Conservation (phyloP, 2,329 filamentous ascomycete genomes). For the Sarocladium oryzae region DNA sequence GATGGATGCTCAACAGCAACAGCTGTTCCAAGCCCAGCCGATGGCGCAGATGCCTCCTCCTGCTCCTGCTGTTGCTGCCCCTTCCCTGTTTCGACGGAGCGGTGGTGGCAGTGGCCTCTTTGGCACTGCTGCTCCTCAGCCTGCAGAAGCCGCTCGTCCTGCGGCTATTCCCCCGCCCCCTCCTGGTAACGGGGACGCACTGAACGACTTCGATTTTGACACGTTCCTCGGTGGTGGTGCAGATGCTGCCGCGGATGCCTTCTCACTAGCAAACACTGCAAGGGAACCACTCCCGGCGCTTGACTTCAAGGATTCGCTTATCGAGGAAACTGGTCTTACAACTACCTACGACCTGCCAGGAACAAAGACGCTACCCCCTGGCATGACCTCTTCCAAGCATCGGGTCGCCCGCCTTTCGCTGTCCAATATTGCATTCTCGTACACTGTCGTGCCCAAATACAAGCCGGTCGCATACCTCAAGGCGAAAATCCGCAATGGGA, state of each 20-base stretch:
- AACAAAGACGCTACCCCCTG: conserved; percentile 48
- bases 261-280: not conserved
- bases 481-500: conserved; percentile 49
- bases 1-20: no score
- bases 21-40: not conserved
- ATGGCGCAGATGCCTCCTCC: not conserved
- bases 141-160: not conserved
- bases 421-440: conserved; percentile 43
- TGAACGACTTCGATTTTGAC: not conserved
- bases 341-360: conserved; percentile 56
- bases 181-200: not conserved
- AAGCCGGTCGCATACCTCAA: conserved; percentile 53
- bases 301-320: conserved; percentile 39
- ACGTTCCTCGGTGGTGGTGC: not conserved
- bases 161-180: not conserved
- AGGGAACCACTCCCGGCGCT: conserved; percentile 12
- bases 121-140: not conserved
- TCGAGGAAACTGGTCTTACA: conserved; percentile 54
- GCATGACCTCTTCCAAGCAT: conserved; percentile 46
- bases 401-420: conserved; percentile 51
- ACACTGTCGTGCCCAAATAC: conserved; percentile 55
- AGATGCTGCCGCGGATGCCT: not conserved
- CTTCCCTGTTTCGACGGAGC: not conserved
- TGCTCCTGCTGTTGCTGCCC: not conserved
- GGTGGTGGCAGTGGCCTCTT: not conserved